These are phyloP conservation scores for Rhododendron simsii DNA, from an alignment of 148 eudicot species.

Conservation along the genomic window DNA sequence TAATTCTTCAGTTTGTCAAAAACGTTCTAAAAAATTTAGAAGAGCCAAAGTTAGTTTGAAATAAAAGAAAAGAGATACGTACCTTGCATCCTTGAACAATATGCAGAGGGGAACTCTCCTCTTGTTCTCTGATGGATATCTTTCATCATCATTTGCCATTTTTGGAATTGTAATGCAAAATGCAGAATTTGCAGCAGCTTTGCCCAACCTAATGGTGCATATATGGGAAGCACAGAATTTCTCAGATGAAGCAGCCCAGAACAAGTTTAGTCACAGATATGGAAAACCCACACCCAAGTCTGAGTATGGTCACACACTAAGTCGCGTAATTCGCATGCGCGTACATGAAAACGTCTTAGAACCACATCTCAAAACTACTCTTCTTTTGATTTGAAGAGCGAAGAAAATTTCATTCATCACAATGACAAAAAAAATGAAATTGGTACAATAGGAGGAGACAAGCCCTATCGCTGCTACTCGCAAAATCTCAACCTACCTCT, in stretches of 20 bases:
- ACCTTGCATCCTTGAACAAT: constrained; percentile 53
- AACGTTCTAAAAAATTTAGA: no score
- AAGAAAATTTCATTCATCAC: no score
- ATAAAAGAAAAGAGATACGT: not conserved
- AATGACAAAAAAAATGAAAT: no score
- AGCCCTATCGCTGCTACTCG: no score
- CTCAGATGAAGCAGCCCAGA: not conserved
- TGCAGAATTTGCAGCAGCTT: not conserved
- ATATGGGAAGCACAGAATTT: not conserved
- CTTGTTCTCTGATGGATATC: constrained; percentile 27
- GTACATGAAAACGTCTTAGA: no score
- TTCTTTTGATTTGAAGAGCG: no score
- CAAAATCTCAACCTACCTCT: no score
- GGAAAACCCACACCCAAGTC: not conserved
- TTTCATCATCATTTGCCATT: constrained; percentile 41
- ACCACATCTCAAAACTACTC: no score
- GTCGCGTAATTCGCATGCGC: no score
- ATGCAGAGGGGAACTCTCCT: constrained; percentile 35
- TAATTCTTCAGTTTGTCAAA: no score
- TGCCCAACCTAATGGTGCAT: not conserved
- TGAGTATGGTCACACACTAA: not conserved
- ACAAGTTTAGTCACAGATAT: not conserved
- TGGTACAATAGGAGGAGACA: no score
- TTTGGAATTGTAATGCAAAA: not conserved
- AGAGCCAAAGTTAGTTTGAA: not conserved